These are phyloP conservation scores for Huntiella savannae DNA, from an alignment of 2,329 filamentous ascomycete species.

Conservation along the genomic window DNA sequence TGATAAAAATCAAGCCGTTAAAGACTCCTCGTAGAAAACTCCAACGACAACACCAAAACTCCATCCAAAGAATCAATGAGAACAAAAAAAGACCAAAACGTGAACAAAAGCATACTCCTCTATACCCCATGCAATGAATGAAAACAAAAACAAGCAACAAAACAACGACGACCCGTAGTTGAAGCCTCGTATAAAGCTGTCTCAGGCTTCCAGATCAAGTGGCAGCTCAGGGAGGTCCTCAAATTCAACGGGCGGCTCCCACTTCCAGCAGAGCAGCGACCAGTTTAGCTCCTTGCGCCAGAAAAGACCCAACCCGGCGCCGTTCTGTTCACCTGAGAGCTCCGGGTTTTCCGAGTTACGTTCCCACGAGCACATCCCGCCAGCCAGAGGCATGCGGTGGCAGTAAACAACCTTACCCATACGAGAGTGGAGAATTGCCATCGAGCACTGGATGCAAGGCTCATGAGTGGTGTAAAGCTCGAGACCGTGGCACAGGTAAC, in stretches of 20 bases:
- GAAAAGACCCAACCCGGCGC: conserved; percentile 46
- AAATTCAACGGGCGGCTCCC: conserved; percentile 29
- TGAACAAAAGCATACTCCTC: not conserved
- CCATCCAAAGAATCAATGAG: not conserved
- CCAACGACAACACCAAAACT: not conserved
- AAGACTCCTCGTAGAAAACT: too few relatives aligned
- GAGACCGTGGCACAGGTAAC: conserved; percentile 84
- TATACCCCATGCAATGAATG: not conserved
- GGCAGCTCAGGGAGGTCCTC: conserved; percentile 16
- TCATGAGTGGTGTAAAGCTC: conserved; percentile 93
- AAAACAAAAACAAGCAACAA: not conserved
- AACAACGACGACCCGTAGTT: not conserved
- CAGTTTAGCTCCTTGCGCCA: conserved; percentile 68
- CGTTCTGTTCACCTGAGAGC: conserved; percentile 24
- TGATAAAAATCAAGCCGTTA: too few relatives aligned
- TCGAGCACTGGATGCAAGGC: conserved; percentile 89
- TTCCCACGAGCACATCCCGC: conserved; percentile 65
- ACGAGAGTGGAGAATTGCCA: conserved; percentile 86
- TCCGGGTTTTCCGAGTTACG: conserved; percentile 28
- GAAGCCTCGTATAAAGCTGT: not conserved
- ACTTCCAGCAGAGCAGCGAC: conserved; percentile 69
- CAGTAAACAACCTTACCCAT: conserved; percentile 75
- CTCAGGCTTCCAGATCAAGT: conserved; percentile 13
- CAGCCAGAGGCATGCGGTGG: conserved; percentile 59
- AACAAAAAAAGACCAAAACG: not conserved